These are phyloP conservation scores for Lentinula novae-zelandiae DNA, from an alignment of 1,284 basidiomycete genomes.

Conservation along the genomic window DNA sequence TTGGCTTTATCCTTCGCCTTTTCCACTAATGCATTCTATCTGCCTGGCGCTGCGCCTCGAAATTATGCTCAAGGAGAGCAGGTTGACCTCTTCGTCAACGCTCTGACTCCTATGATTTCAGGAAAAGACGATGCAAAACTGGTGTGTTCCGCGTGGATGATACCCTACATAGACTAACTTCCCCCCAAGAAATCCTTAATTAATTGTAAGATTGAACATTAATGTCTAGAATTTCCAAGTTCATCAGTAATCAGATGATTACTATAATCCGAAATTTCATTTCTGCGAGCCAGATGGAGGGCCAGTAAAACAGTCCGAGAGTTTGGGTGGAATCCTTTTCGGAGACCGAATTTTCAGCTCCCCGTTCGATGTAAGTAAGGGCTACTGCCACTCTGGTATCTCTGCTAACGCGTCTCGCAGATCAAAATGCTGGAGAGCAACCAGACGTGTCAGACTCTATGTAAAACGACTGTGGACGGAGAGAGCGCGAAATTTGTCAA, in stretches of 20 bases:
- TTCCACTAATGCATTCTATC: constrained; percentile 39
- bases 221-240: background rate
- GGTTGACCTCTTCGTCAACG: constrained; percentile 82
- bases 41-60: constrained; percentile 70
- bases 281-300: constrained; percentile 85
- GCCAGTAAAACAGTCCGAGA: constrained; percentile 79
- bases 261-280: constrained; percentile 81
- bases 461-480: constrained; percentile 57
- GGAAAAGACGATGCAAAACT: constrained; percentile 73
- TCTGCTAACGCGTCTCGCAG: constrained; percentile 32
- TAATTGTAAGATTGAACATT: constrained; percentile 51
- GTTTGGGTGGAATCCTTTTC: constrained; percentile 90
- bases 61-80: constrained; percentile 69
- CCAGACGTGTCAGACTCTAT: constrained; percentile 76
- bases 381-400: background rate
- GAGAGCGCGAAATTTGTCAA: constrained; percentile 89
- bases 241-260: constrained; percentile 57
- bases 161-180: background rate
- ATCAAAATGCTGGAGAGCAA: constrained; percentile 75
- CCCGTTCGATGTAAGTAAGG: constrained; percentile 78
- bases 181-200: constrained; percentile 70
- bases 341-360: constrained; percentile 95
- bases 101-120: constrained; percentile 80
- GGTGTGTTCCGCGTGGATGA: constrained; percentile 34
- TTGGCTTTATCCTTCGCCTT: constrained; percentile 15